phyloP scores from a whole-genome alignment of 1,139 yeast species.

The Kurtzmaniella quercitrusa region DNA sequence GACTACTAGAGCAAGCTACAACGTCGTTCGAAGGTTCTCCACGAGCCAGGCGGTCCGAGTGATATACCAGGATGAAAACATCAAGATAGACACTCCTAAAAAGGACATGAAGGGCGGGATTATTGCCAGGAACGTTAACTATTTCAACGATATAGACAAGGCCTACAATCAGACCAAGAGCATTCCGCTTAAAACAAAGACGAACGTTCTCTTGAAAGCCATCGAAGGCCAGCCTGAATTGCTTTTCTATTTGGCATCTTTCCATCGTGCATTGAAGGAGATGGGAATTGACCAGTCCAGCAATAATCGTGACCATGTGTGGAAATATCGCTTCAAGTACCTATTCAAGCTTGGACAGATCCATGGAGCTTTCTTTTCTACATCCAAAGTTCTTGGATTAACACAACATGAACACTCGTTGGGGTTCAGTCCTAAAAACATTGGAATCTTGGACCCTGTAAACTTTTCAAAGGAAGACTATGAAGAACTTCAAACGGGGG shows the following conservation, averaged over 20 bases:
- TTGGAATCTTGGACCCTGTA: slow-evolving; percentile 41
- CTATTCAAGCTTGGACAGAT: slow-evolving; percentile 19
- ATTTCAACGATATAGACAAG: slow-evolving; percentile 28
- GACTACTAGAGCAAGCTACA: not conserved
- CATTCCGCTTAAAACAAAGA: slow-evolving; percentile 17
- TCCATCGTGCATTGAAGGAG: slow-evolving; percentile 29
- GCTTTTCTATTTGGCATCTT: slow-evolving; percentile 25
- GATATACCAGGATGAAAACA: slow-evolving; percentile 6
- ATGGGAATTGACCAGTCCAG: slow-evolving; percentile 24
- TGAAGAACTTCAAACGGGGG: slow-evolving; percentile 22
- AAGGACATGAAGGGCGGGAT: slow-evolving; percentile 10
- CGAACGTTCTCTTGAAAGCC: slow-evolving; percentile 19
- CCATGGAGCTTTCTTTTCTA: slow-evolving; percentile 39
- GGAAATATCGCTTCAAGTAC: slow-evolving; percentile 18
- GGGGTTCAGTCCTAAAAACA: slow-evolving; percentile 18
- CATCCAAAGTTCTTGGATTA: slow-evolving; percentile 27
- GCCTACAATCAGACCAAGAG: slow-evolving; percentile 16
- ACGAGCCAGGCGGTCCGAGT: not conserved
- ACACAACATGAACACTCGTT: slow-evolving; percentile 30
- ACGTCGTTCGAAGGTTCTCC: not conserved
- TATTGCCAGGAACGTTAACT: slow-evolving; percentile 15
- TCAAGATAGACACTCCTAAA: slow-evolving; percentile 7
- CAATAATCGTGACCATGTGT: slow-evolving; percentile 9
- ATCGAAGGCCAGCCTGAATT: slow-evolving; percentile 29
- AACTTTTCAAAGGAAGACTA: slow-evolving; percentile 27